Evolutionary conservation across 2,329 filamentous ascomycete genomes (phyloP), one percentile per base, ranked within the genome.

Genomic region (Phialophora tarda): DNA sequence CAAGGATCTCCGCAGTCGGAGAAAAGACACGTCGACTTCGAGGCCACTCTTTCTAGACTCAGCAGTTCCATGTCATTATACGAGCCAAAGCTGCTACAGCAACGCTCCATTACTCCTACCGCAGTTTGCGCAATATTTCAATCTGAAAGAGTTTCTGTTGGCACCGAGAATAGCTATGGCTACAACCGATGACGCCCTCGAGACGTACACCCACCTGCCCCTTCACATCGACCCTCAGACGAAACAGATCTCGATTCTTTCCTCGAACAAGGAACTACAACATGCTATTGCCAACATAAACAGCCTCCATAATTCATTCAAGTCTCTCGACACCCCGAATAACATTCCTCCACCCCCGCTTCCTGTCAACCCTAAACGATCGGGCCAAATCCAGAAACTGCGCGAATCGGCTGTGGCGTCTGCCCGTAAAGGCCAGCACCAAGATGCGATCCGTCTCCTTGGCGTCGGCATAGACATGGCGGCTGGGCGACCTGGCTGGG

Each of bases 331-430:
- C 54, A 81, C 82, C 0, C 86, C 89, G 5, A 84, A 86, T 66
- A 80, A 81, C 64, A 84, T 92, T 23, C 94, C 94, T 0, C 93
- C 93, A 4, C 91, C 94, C 0, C 95, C 95, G 0, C 85, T 96
- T 50, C 93, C 93, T 66, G 89, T 97, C 69, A 96, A 97, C 83
- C 93, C 92, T 59, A 97, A 97, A 82, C 92, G 94, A 75, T 89
- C 86, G 71, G 92, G 91, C 41, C 88, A 93, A 76, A 91, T 99
- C 79, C 87, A 84, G 80, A 98, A 98, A 82, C 88, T 98, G 71
- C 91, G 93, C 77, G 95, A 98, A 78, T 86, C 86, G 64, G 94
- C 92, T 74, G 97, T 97, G 82, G 82, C 82, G 65, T 88, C 91
- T 73, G 94, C 91, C 83, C 90, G 92, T 79, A 93, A 94, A 79